Evolutionary conservation across 257 asterid genomes (phyloP), one percentile per base, ranked within the genome.

Genomic region (Ilex asprella): DNA sequence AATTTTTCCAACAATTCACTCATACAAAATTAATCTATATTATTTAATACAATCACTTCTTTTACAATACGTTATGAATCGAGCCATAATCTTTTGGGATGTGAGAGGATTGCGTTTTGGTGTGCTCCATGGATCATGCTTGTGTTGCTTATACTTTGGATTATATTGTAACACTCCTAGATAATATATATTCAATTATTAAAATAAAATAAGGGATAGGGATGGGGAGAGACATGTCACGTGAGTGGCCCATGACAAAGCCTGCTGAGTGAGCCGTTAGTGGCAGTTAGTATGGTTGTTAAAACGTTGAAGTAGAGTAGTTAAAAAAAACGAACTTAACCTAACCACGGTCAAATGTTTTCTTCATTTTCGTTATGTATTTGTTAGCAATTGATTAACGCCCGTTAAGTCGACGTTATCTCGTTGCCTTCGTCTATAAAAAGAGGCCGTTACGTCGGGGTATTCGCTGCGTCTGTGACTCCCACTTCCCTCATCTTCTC

Each of bases 371-470:
- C 60, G 65, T 63, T 7, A 15, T n/a, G 29, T 5, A 3, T 13
- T 79, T 73, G 77, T 77, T 76, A 73, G 27, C 27, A 21, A 80
- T 76, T 75, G 60, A 41, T 58, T 68, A 79, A 82, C 88, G 85
- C 76, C 59, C 85, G 94, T 89, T 61, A 81, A 64, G 13, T 35
- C 59, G 64, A 71, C 93, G 87, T 70, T 56, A 69, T 39, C 68
- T 57, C 47, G 65, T 15, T 62, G 68, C 58, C 66, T 44, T 65
- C 59, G 70, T 71, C 88, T 86, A 81, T 88, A 88, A 57, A 88
- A 83, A 4, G 71, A 81, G 85, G 78, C 92, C 92, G 87, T 86
- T 85, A 83, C 83, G 71, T 78, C 67, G 83, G 82, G 71, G 16
- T 21, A 21, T 21, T 21, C 41, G 41, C 84, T 66, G 31, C 71